Percentiles rank a stretch among this genome's conserved stretches.
Conservation (phyloP, 345 rosid genomes). For the Populus davidiana region DNA sequence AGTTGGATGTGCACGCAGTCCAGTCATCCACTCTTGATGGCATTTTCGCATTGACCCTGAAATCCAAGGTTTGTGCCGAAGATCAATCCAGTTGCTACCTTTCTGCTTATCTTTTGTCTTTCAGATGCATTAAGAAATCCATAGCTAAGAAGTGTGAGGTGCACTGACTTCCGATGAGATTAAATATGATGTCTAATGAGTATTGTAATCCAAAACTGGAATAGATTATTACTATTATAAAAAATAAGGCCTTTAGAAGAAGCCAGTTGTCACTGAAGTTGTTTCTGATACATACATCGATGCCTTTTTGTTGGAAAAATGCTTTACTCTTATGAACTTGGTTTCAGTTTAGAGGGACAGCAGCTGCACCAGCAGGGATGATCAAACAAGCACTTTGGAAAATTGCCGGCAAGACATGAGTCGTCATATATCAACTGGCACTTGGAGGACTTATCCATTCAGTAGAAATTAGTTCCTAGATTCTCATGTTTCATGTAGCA, state of each 20-base stretch:
- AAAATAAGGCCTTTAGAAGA: neutral
- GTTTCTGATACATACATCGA: neutral
- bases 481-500: neutral
- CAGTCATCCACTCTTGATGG: constrained; percentile 68
- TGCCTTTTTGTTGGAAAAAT: neutral
- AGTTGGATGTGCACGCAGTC: constrained; percentile 63
- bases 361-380: constrained; percentile 60
- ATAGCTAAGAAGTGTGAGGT: neutral
- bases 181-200: neutral
- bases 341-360: constrained; percentile 62
- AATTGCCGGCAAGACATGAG: constrained; percentile 41
- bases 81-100: neutral
- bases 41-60: constrained; percentile 48
- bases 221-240: neutral
- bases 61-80: constrained; percentile 56
- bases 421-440: neutral
- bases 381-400: constrained; percentile 60
- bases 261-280: neutral
- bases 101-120: neutral
- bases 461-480: constrained; percentile 6
- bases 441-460: constrained; percentile 5
- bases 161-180: neutral
- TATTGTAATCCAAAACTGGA: neutral
- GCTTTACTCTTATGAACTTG: constrained; percentile 1
- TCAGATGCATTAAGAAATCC: neutral